These are phyloP conservation scores for Leucocoprinus sp. DNA, from an alignment of 768 basidiomycete species.

Conservation along the genomic window DNA sequence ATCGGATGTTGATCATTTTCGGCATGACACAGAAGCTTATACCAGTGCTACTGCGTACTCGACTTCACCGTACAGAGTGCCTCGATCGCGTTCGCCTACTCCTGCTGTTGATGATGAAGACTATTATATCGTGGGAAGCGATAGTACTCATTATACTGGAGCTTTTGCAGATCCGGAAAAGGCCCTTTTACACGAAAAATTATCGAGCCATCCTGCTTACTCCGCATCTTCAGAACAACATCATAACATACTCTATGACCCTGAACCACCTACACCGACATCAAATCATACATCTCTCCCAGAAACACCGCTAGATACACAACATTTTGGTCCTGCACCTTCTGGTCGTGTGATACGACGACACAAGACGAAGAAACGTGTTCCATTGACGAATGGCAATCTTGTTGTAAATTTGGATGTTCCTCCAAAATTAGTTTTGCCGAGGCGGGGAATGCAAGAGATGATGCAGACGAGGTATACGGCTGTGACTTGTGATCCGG, in stretches of 20 bases:
- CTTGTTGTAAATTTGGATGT: constrained; percentile 79
- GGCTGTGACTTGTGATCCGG: constrained; percentile 89
- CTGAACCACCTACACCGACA: constrained; percentile 33
- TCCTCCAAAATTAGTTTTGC: constrained; percentile 76
- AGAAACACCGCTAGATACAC: constrained; percentile 54
- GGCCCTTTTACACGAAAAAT: constrained; percentile 19
- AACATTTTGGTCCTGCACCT: constrained; percentile 86
- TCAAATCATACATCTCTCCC: constrained; percentile 31
- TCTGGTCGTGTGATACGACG: constrained; percentile 68
- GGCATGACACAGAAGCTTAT: constrained; percentile 60
- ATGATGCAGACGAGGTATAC: constrained; percentile 73
- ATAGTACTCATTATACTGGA: constrained; percentile 48
- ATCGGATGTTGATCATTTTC: constrained; percentile 45
- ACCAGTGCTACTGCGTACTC: constrained; percentile 48
- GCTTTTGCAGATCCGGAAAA: constrained; percentile 34
- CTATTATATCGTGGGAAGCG: constrained; percentile 50
- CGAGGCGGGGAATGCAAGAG: constrained; percentile 62
- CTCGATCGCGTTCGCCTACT: constrained; percentile 71
- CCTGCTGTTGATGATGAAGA: constrained; percentile 69
- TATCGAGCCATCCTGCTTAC: constrained; percentile 19
- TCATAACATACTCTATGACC: constrained; percentile 31
- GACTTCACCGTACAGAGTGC: constrained; percentile 37
- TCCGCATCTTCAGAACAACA: constrained; percentile 10
- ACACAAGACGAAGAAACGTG: constrained; percentile 68
- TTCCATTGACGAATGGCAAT: constrained; percentile 82